Evolutionary conservation across 306 rosid species (phyloP), one percentile per base, ranked within the genome.

Genomic region (Quercus wislizeni): DNA sequence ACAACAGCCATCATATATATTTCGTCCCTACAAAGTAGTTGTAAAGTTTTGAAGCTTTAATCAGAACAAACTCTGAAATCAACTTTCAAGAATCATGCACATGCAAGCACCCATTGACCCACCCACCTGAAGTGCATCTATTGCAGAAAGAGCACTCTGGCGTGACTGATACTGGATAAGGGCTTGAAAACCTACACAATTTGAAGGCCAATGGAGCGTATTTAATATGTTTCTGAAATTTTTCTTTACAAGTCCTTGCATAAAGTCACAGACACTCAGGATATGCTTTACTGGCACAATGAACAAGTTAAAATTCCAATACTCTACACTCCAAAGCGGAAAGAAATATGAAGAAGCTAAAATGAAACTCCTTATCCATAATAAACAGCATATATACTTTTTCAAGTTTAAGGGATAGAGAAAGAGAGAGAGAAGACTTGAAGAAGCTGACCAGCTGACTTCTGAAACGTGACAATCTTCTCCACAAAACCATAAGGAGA

Each of bases 361-460:
- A 27, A 28, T 63, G 41, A 63, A 63, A 63, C 38, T 59, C 41
- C 20, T 61, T 18, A 69, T 71, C 75, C 55, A 68, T 18, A 25
- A 55, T 69, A 74, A 62, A 76, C 63, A 54, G 1, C 13, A 52
- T 5, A 82, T 35, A 64, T 73, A 69, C 61, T 52, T 81, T 63
- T 62, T 76, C 35, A 79, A 69, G 78, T 63, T 63, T 63, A 82
- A 85, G 78, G 86, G 85, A 88, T 81, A 85, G 84, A 70, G 76
- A 86, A 76, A 83, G 80, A 83, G 77, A 87, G 83, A 81, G 80
- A 88, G 92, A 90, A 87, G 83, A 88, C 92, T 85, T 85, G 85
- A 83, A 90, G 90, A 89, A 86, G 92, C 99, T 93, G 93, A 96
- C 99, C 99, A 87, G 98, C 99, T 85, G 99, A 93, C 97, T 93